Evolutionary conservation across 1,284 basidiomycete genomes (phyloP).

Genomic region (Trichosporon inkin): DNA sequence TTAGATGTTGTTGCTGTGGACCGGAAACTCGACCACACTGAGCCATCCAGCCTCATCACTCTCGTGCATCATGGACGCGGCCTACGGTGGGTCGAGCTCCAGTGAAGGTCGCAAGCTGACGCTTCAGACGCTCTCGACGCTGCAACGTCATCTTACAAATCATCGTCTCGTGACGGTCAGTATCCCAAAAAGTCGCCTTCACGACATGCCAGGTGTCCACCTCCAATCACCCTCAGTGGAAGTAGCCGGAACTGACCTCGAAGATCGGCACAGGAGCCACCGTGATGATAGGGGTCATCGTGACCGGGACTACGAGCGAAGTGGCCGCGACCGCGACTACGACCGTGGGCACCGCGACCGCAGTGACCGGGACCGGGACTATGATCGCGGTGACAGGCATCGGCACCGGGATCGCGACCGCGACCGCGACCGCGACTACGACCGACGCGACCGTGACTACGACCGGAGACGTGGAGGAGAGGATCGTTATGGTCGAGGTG

Average conservation of each 20-base stretch:
- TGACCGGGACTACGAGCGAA: constrained; percentile 17
- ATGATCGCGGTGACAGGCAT: constrained; percentile 7
- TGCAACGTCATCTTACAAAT: constrained; percentile 31
- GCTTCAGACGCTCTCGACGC: constrained; percentile 29
- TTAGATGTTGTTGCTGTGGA: constrained; percentile 2
- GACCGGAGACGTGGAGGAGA: constrained; percentile 12
- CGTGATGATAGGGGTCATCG: constrained; percentile 17
- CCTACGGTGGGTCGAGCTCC: constrained; percentile 27
- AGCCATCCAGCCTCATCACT: not conserved
- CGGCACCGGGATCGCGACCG: constrained; percentile 11
- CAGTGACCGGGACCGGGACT: constrained; percentile 20
- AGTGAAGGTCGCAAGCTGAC: not conserved
- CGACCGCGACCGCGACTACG: constrained; percentile 18
- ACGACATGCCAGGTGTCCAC: not conserved
- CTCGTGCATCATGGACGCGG: constrained; percentile 29
- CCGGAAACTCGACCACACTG: not conserved
- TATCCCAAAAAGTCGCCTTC: not conserved
- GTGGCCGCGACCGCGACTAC: constrained; percentile 16
- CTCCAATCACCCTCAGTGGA: no score
- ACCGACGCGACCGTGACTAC: constrained; percentile 13
- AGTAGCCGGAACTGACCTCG: not conserved
- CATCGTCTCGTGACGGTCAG: constrained; percentile 24
- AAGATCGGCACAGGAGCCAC: constrained; percentile 25
- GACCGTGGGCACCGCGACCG: constrained; percentile 15
- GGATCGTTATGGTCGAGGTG: constrained; percentile 7